Evolutionary conservation across 345 rosid genomes (phyloP).

Genomic region (Dipteronia dyeriana): DNA sequence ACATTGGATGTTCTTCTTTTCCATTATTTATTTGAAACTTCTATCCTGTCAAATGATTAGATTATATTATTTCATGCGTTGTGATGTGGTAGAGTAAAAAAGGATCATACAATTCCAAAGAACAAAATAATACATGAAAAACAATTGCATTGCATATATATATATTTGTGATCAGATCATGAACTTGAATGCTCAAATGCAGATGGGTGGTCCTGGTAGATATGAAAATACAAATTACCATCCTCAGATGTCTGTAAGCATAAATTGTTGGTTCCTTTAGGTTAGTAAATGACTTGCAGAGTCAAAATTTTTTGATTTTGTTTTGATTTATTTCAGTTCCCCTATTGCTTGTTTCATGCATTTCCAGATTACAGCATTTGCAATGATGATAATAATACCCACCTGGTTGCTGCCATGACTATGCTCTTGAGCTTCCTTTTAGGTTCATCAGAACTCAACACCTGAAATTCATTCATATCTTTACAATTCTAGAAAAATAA

Average conservation of each 20-base stretch:
- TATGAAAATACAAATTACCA: neutral
- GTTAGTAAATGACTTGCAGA: neutral
- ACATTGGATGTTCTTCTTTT: too few relatives aligned
- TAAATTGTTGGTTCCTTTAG: neutral
- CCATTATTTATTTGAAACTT: too few relatives aligned
- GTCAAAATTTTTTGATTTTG: neutral
- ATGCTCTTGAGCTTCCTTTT: conserved; percentile 73
- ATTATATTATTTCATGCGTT: too few relatives aligned
- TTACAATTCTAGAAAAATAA: too few relatives aligned
- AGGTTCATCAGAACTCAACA: conserved; percentile 66
- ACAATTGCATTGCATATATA: neutral
- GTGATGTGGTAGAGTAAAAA: neutral
- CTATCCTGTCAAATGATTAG: too few relatives aligned
- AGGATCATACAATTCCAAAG: neutral
- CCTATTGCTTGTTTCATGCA: too few relatives aligned
- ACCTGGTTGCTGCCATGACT: conserved; percentile 93
- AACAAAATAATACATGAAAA: too few relatives aligned
- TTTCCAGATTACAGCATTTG: neutral
- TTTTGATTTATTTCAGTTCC: too few relatives aligned
- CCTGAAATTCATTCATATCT: conserved; percentile 37
- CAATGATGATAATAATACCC: neutral
- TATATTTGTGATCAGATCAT: neutral
- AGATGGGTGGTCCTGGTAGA: too few relatives aligned
- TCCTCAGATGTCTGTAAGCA: neutral
- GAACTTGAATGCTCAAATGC: neutral